Conservation (phyloP, 1,139 yeast genomes). For the Nakaseomyces nivariensis region DNA sequence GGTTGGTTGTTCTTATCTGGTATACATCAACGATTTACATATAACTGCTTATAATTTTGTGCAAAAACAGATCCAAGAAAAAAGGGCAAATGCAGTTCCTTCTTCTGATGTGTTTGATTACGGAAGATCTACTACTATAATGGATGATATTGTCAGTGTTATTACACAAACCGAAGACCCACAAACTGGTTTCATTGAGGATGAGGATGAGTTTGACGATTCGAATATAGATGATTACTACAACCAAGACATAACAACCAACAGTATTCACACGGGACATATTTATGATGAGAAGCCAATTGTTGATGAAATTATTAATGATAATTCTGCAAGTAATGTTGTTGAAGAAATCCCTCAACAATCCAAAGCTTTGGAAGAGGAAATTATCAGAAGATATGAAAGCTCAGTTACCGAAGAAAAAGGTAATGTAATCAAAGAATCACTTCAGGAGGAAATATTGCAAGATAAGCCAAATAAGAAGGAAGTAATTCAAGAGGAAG, state of each 20-base stretch:
- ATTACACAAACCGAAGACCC: not conserved
- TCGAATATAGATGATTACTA: not conserved
- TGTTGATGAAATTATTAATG: no score
- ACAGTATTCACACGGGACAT: not conserved
- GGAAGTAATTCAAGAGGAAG: no score
- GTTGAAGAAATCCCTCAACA: no score
- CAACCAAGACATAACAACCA: not conserved
- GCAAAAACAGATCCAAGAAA: not conserved
- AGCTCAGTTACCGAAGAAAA: no score
- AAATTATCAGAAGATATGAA: no score
- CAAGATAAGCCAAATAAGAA: no score
- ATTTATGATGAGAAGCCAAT: not conserved
- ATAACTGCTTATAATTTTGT: not conserved
- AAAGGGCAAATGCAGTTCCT: not conserved
- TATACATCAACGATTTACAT: not conserved
- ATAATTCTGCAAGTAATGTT: no score
- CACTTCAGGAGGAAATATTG: no score
- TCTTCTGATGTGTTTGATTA: not conserved
- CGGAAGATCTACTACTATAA: not conserved
- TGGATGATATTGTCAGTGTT: slow-evolving; percentile 1
- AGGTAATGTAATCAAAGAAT: no score
- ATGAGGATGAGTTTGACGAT: not conserved
- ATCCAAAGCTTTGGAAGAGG: no score
- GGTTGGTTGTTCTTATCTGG: not conserved
- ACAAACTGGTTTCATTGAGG: not conserved